Evolutionary conservation across 1,284 basidiomycete species (phyloP).

Genomic region (Tausonia pullulans): DNA sequence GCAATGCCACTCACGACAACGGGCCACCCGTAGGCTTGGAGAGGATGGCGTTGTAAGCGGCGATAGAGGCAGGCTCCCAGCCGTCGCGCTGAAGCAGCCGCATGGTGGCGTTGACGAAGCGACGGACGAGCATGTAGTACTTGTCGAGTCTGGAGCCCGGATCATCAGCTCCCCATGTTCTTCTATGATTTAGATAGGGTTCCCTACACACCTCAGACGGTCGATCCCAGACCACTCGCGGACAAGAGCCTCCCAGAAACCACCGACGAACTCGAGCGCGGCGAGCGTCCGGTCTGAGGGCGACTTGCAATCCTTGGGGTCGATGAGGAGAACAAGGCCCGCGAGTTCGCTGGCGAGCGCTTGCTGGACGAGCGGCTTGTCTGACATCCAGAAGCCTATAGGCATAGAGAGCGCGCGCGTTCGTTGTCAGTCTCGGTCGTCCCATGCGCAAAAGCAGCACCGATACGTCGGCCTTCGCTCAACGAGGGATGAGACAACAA

Average conservation of each 20-base stretch:
- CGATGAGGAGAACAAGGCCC: constrained; percentile 61
- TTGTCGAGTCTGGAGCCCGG: constrained; percentile 68
- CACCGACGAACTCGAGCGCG: constrained; percentile 64
- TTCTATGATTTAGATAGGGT: too few species aligned
- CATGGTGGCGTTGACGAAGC: constrained; percentile 78
- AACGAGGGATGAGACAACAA: not conserved
- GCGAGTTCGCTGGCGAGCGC: constrained; percentile 75
- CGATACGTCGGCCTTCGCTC: not conserved
- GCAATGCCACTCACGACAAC: constrained; percentile 48
- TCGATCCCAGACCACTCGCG: constrained; percentile 91
- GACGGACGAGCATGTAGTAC: constrained; percentile 85
- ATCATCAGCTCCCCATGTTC: too few species aligned
- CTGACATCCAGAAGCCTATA: constrained; percentile 97
- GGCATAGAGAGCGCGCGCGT: not conserved
- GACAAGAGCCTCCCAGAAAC: constrained; percentile 82
- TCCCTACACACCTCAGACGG: constrained; percentile 53
- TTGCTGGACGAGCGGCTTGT: constrained; percentile 95
- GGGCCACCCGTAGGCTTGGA: constrained; percentile 52
- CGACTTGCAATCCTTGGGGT: constrained; percentile 31
- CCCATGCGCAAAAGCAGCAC: not conserved
- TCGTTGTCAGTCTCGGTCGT: not conserved
- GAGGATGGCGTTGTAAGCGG: constrained; percentile 58
- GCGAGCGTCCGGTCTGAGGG: constrained; percentile 34
- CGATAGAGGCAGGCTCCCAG: constrained; percentile 52
- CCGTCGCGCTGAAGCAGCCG: constrained; percentile 55